A percentile compares a stretch with the other conserved stretches of the same genome.
These are phyloP conservation scores for Dipteronia sinensis DNA, from an alignment of 345 rosid species.

Conservation along the genomic window DNA sequence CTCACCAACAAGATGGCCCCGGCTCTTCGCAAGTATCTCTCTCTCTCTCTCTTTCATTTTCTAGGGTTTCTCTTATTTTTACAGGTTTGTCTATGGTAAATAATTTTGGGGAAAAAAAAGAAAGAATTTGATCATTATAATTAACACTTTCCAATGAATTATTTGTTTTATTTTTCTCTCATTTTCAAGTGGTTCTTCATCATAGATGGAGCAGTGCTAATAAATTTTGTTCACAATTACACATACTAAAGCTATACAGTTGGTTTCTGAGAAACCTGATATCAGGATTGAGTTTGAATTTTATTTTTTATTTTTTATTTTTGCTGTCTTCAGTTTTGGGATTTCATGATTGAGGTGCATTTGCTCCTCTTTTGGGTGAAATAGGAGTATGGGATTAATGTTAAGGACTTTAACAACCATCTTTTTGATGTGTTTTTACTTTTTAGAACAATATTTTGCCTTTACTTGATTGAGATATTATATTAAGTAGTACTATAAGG, in stretches of 20 bases:
- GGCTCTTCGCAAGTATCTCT: constrained; percentile 86
- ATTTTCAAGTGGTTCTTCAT: no score
- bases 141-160: no score
- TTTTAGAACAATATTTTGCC: not conserved
- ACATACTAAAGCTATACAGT: no score
- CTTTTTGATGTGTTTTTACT: not conserved
- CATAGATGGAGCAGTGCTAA: no score
- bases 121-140: no score
- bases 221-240: no score
- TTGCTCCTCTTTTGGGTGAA: not conserved
- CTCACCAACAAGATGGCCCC: constrained; percentile 99
- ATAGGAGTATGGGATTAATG: not conserved
- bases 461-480: not conserved
- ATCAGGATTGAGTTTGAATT: not conserved
- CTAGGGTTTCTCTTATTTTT: constrained; percentile 20
- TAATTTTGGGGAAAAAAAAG: no score
- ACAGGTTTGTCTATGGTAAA: not conserved
- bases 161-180: no score
- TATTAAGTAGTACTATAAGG: not conserved
- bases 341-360: constrained; percentile 1
- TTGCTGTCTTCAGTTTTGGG: not conserved
- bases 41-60: not conserved
- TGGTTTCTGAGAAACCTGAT: no score
- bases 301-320: not conserved
- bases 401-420: not conserved